Conservation (phyloP, 169 alveolate species). For the Perkinsus olseni region DNA sequence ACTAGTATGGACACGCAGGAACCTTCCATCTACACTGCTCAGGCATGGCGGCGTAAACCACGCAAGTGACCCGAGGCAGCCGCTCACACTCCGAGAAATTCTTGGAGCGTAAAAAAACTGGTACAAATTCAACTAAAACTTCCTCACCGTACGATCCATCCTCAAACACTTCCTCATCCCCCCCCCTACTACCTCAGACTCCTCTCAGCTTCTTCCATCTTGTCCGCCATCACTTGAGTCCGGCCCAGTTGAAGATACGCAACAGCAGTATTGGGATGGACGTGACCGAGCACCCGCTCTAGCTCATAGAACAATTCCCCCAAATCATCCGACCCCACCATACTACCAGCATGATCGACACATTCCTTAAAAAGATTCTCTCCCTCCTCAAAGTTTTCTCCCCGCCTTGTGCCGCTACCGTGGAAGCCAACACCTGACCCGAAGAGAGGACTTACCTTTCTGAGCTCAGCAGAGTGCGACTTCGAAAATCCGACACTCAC, state of each 20-base stretch:
- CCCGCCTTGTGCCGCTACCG: neutral
- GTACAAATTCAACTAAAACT: too few relatives aligned
- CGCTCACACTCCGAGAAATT: too few relatives aligned
- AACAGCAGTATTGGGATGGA: neutral
- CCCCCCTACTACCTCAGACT: neutral
- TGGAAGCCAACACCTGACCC: neutral
- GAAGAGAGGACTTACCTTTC: too few relatives aligned
- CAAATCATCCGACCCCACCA: neutral
- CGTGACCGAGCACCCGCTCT: neutral
- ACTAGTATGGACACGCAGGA: too few relatives aligned
- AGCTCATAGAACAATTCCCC: neutral
- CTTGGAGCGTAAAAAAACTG: too few relatives aligned
- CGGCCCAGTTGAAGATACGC: neutral
- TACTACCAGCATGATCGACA: neutral
- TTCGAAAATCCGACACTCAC: too few relatives aligned
- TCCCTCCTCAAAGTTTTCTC: neutral
- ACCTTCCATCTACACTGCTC: too few relatives aligned
- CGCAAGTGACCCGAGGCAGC: too few relatives aligned
- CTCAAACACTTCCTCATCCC: neutral
- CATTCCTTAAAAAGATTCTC: neutral
- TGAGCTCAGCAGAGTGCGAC: too few relatives aligned
- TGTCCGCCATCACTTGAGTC: neutral
- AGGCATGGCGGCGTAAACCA: too few relatives aligned
- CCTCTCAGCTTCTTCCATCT: neutral
- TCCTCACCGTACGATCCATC: too few relatives aligned